Evolutionary conservation across 2,329 filamentous ascomycete genomes (phyloP).

Genomic region (Fusarium udum): DNA sequence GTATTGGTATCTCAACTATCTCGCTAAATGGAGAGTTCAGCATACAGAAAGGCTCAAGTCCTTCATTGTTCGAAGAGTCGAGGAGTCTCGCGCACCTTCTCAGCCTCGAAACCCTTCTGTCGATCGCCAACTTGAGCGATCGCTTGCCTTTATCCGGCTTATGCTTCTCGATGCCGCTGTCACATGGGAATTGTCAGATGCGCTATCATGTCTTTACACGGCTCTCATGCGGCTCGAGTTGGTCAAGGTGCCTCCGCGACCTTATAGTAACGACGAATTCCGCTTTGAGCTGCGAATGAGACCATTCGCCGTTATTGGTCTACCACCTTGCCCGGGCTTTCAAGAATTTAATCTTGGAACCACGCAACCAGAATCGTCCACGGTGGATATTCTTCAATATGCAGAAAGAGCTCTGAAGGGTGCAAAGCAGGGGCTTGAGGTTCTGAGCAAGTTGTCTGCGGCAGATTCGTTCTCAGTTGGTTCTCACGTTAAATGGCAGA

Average conservation of each 20-base stretch:
- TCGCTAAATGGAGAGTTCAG: constrained; percentile 72
- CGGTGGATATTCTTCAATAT: constrained; percentile 54
- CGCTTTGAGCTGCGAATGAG: constrained; percentile 89
- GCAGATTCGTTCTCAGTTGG: constrained; percentile 64
- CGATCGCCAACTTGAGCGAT: constrained; percentile 57
- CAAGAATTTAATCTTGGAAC: constrained; percentile 65
- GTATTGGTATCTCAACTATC: constrained; percentile 88
- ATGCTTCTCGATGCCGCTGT: constrained; percentile 73
- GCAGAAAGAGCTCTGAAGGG: constrained; percentile 58
- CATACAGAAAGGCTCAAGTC: constrained; percentile 78
- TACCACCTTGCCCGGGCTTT: constrained; percentile 73
- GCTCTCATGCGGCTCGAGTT: constrained; percentile 68
- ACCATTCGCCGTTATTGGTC: constrained; percentile 75
- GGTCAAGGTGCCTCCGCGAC: constrained; percentile 61
- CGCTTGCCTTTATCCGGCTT: constrained; percentile 66
- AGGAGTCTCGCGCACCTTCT: constrained; percentile 39
- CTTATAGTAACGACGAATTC: constrained; percentile 73
- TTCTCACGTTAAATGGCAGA: constrained; percentile 70
- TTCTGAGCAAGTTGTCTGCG: constrained; percentile 60
- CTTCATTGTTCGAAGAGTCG: constrained; percentile 62
- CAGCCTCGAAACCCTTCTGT: constrained; percentile 39
- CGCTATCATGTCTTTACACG: constrained; percentile 70
- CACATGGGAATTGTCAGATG: constrained; percentile 65
- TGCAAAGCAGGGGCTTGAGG: constrained; percentile 66
- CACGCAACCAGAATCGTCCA: constrained; percentile 51